Evolutionary conservation across 2,329 filamentous ascomycete genomes (phyloP).

Genomic region (Claviceps fusiformis): DNA sequence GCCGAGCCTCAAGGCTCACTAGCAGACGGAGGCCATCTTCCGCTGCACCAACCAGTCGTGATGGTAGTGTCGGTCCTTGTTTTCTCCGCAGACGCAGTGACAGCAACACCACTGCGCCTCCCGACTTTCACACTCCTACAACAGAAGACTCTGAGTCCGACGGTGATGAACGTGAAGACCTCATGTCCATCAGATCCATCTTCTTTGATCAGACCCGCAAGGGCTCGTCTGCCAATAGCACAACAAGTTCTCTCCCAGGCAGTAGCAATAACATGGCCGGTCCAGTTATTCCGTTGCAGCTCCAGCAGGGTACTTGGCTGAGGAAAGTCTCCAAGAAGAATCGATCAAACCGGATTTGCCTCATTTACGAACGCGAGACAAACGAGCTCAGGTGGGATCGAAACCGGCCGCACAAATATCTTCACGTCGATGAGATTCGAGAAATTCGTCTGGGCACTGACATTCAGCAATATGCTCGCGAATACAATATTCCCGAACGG

Average conservation of each 20-base stretch:
- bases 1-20: conserved; percentile 56
- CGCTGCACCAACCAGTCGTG: conserved; percentile 60
- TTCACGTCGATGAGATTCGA: conserved; percentile 91
- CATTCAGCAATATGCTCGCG: conserved; percentile 77
- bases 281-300: conserved; percentile 61
- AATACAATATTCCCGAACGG: conserved; percentile 56
- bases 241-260: conserved; percentile 31
- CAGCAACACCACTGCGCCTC: conserved; percentile 61
- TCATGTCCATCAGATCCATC: conserved; percentile 21
- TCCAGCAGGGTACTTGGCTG: conserved; percentile 67
- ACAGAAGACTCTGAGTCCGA: conserved; percentile 44
- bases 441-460: conserved; percentile 76
- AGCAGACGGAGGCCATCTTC: conserved; percentile 63
- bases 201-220: conserved; percentile 29
- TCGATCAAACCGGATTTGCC: conserved; percentile 54
- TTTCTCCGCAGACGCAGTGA: conserved; percentile 80
- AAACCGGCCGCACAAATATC: conserved; percentile 62
- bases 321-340: conserved; percentile 78
- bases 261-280: conserved; percentile 36
- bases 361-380: conserved; percentile 65
- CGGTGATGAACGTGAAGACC: conserved; percentile 35
- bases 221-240: conserved; percentile 35
- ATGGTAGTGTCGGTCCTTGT: conserved; percentile 79
- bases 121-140: conserved; percentile 26
- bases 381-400: conserved; percentile 85